Base-by-base conservation (phyloP, 2,329 filamentous ascomycete species). In the Monosporascus sp. region DNA sequence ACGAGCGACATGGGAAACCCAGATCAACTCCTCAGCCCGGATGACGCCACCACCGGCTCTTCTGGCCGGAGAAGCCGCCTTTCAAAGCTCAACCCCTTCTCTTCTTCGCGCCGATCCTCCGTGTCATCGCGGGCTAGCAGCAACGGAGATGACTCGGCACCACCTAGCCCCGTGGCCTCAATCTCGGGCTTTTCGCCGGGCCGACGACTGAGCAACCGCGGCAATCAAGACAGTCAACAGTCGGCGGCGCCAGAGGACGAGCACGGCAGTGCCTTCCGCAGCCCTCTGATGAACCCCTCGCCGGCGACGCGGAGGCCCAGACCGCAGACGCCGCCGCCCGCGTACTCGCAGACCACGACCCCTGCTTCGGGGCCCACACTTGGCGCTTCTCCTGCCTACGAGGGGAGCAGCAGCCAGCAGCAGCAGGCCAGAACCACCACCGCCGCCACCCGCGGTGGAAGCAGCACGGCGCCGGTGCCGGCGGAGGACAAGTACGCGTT, bases 401-500 rank as follows among this genome's bases (percentile, higher is more conserved):
- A 54, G 36, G 20, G 47, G 46, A 49, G 22, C 49, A 54, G 3
- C 49, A 55, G 25, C 53, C 49, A 24, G 20, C 51, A 50, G 11
- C 45, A 41, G 20, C 49, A 53, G 47, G 48, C 45, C 38, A 51
- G 36, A 49, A 52, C 34, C 39, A 14, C 3, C 42, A 20, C 36
- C 42, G 27, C 39, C 54, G 22, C 34, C 49, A 24, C 25, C 18
- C n/a, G 46, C 25, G 27, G 18, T 41, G 46, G 15, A n/a, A n/a
- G 6, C 34, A 8, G 9, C 22, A 27, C 42, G 14, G 41, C n/a
- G n/a, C 31, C 41, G 31, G 34, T 18, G 39, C 31, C 31, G 18
- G 24, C 49, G 20, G 11, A 44, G 25, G 38, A 41, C 14, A 9
- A 9, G 5, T 52, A 54, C 66, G 79, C 84, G 3, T 94, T 94